Percentiles rank a stretch among this genome's conserved stretches.
Evolutionary conservation across 768 basidiomycete genomes (phyloP).

Genomic region (Zangia roseola): DNA sequence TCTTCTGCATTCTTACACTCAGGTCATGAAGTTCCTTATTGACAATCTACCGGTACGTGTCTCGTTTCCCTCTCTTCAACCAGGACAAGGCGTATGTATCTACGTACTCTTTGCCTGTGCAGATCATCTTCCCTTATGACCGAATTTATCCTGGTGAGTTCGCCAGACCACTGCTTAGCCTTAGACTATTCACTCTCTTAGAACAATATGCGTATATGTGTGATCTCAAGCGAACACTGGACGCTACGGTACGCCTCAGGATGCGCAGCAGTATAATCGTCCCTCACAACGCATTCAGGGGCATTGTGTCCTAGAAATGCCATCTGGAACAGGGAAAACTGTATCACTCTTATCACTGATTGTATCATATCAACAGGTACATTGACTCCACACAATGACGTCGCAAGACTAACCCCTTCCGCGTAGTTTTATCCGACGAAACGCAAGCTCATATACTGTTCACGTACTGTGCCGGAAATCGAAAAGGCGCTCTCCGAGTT

Average conservation of each 20-base stretch:
- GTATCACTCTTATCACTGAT: constrained; percentile 94
- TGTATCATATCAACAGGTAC: constrained; percentile 93
- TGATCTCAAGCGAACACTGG: constrained; percentile 93
- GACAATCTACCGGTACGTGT: constrained; percentile 72
- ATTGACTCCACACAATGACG: constrained; percentile 22
- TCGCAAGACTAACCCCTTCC: background rate
- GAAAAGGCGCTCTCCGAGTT: constrained; percentile 96
- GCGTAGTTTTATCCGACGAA: constrained; percentile 85
- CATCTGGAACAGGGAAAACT: constrained; percentile 98
- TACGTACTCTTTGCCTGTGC: background rate
- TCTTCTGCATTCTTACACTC: background rate
- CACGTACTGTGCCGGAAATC: constrained; percentile 98
- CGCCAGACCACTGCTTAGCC: background rate
- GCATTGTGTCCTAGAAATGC: constrained; percentile 99
- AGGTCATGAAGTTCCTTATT: constrained; percentile 75
- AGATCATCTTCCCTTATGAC: constrained; percentile 93
- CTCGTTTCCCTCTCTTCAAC: background rate
- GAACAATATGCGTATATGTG: constrained; percentile 99
- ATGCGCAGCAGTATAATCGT: background rate
- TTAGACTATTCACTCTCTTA: constrained; percentile 29
- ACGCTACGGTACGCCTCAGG: constrained; percentile 69
- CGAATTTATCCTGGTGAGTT: constrained; percentile 89
- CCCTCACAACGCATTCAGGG: constrained; percentile 54
- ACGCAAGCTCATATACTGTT: constrained; percentile 97
- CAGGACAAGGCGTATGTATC: background rate